Conservation (phyloP, 148 eudicot genomes). For the Cornus controversa region DNA sequence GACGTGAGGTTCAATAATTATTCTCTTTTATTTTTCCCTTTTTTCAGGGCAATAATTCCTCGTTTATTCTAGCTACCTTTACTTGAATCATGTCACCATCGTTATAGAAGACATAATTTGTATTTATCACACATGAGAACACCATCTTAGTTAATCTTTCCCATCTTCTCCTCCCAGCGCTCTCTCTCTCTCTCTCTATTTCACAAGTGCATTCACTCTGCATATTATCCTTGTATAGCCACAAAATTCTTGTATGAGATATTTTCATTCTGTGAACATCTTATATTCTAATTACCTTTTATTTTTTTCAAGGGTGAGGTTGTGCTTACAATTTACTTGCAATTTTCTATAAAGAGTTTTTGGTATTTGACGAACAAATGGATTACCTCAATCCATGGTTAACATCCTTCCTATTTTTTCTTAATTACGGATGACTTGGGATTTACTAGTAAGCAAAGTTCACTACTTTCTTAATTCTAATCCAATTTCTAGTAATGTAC, state of each 20-base stretch:
- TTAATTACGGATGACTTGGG: no score
- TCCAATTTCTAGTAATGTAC: neutral
- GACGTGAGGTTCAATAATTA: constrained; percentile 15
- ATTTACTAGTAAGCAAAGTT: neutral
- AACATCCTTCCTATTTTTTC: neutral
- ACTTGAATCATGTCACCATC: neutral
- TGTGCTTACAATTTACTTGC: no score
- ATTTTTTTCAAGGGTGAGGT: no score
- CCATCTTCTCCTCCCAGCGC: neutral
- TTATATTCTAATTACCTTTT: no score
- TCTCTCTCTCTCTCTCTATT: neutral
- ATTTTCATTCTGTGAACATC: no score
- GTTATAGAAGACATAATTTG: neutral
- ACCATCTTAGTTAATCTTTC: neutral
- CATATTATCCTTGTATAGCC: no score
- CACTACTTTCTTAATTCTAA: neutral
- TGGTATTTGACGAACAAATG: neutral
- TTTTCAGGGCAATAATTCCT: no score
- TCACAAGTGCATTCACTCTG: neutral
- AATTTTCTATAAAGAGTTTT: neutral
- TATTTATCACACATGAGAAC: neutral
- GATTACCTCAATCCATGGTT: neutral
- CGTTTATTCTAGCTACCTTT: no score
- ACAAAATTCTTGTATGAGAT: no score
- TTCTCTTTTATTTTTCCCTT: no score